Conservation (phyloP, 768 basidiomycete genomes). For the Podaxis carcinomalis region DNA sequence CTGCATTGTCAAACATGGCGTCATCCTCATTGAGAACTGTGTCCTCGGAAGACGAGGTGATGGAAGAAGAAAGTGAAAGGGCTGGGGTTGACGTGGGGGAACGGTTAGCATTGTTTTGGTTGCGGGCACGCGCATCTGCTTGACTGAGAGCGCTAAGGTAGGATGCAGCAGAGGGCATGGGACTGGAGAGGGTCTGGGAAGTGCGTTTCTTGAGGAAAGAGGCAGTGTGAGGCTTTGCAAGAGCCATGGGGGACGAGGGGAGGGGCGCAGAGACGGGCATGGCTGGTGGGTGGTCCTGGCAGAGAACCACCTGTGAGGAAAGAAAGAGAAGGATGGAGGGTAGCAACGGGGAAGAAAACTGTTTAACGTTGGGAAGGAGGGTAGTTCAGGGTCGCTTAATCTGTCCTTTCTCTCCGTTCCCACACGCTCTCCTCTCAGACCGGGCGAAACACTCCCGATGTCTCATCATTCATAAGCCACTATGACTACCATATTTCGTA, state of each 20-base stretch:
- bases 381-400: not conserved
- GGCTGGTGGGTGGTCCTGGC: too few species aligned
- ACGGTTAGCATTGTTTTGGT: conserved; percentile 19
- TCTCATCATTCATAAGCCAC: not conserved
- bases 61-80: conserved; percentile 68
- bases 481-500: conserved; percentile 55
- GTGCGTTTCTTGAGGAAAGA: conserved; percentile 63
- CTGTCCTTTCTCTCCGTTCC: conserved; percentile 1
- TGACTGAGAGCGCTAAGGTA: conserved; percentile 41
- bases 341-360: not conserved
- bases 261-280: conserved; percentile 13
- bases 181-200: conserved; percentile 21
- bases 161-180: conserved; percentile 36
- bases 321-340: not conserved
- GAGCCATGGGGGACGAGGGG: conserved; percentile 59
- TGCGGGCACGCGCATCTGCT: conserved; percentile 63
- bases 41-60: conserved; percentile 68
- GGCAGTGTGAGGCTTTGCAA: conserved; percentile 35
- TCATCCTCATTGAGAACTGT: conserved; percentile 56
- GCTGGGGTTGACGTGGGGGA: conserved; percentile 66
- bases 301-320: not conserved
- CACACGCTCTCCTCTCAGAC: conserved; percentile 1
- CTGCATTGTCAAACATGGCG: conserved; percentile 37
- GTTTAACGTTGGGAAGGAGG: not conserved
- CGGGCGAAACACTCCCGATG: conserved; percentile 1